Evolutionary conservation across 139 green algal species (phyloP), one percentile per base, ranked within the genome.

Genomic region (Pseudopediastrum boryanum): DNA sequence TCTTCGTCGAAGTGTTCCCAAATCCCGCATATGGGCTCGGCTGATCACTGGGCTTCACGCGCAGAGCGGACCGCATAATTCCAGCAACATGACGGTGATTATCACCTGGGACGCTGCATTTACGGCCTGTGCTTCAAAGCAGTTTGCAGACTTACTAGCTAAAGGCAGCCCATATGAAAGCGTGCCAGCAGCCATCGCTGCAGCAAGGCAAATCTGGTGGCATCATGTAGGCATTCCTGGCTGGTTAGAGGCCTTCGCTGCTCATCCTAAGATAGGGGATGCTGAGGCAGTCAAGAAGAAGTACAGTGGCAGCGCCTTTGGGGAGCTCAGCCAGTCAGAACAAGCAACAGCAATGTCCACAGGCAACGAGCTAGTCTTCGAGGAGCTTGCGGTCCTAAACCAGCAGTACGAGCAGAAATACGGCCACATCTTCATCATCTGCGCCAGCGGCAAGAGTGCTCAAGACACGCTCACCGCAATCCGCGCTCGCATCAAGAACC

Each of bases 361-460:
- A 6, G 84, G 80, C 61, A 84, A 84, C 74, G 21, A 23, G 9
- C 36, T 31, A 3, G 75, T 75, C n/a, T 81, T 81, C 67, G 43
- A 67, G 36, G 31, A 75, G 63, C 63, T 81, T 0, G 75, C 75
- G n/a, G 48, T n/a, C 7, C 6, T 75, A 16, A 97, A 97, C 75
- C 25, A 50, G 27, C 43, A 69, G 16, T 98, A 98, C 83, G 79
- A 92, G n/a, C 81, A 87, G 2, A 92, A 89, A 38, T 98, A 97
- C 78, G 94, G 95, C 2, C 89, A 95, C 83, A 91, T 98, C 43
- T 98, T 98, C 90, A 90, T 98, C 68, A 93, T 98, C 19, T 99
- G 85, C 50, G 95, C 95, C 6, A 84, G 81, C 1, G 94, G 95
- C 43, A 93, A 88, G 63, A 74, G 50, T 6, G 84, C 91, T 1